phyloP scores from a whole-genome alignment of 2,329 filamentous ascomycete genomes.

The Pseudocercospora fijiensis region DNA sequence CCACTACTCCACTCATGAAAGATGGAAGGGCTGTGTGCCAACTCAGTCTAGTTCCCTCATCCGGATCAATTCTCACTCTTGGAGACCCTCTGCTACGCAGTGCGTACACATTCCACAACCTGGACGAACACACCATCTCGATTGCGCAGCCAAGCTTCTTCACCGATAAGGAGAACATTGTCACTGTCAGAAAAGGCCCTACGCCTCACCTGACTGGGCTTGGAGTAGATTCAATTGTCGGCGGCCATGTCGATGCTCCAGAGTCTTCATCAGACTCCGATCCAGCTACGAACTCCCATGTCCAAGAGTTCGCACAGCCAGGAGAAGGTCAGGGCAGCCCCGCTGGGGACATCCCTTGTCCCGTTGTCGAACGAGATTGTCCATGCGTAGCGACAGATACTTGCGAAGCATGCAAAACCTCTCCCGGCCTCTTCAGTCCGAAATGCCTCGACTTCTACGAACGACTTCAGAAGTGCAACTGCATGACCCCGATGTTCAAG shows the following conservation, averaged over 20 bases:
- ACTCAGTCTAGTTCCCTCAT: background rate
- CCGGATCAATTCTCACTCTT: background rate
- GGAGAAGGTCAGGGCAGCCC: background rate
- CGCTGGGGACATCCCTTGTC: background rate
- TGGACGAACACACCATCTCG: background rate
- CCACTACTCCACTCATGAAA: background rate
- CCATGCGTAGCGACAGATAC: background rate
- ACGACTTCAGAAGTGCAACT: background rate
- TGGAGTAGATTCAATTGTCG: background rate
- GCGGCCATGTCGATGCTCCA: background rate
- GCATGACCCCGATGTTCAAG: background rate
- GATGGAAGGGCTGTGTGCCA: background rate
- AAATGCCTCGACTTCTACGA: background rate
- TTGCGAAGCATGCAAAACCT: background rate
- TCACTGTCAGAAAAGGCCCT: background rate
- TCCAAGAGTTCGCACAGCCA: background rate
- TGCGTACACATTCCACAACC: background rate
- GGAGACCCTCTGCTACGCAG: background rate
- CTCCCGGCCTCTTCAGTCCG: background rate
- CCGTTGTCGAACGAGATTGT: background rate
- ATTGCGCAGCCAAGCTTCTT: conserved; percentile 1
- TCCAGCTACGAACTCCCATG: background rate
- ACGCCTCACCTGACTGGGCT: background rate
- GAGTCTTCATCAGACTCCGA: background rate
- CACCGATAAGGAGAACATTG: background rate